Evolutionary conservation across 1,284 basidiomycete species (phyloP).

Genomic region (Tetrapyrgos nigripes): DNA sequence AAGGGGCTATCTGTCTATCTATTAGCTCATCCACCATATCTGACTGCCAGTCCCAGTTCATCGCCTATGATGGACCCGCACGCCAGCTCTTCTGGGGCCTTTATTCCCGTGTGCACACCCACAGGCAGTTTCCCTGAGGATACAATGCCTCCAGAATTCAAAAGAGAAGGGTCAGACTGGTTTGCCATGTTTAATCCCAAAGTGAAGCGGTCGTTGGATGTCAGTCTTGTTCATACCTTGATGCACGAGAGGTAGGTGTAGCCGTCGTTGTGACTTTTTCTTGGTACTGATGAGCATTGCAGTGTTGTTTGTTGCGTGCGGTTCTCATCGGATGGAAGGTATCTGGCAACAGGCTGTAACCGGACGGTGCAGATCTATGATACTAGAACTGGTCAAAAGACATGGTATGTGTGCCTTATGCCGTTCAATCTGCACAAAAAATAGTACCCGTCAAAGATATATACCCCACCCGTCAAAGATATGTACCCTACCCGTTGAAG

Average conservation of each 20-base stretch:
- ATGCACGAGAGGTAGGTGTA: constrained; percentile 78
- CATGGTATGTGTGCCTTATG: constrained; percentile 57
- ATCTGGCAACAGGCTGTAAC: constrained; percentile 91
- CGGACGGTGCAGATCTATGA: constrained; percentile 91
- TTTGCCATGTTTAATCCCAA: constrained; percentile 87
- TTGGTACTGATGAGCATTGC: neutral
- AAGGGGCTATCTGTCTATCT: constrained; percentile 42
- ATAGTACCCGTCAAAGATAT: no score
- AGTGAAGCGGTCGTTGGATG: constrained; percentile 77
- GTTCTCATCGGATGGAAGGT: constrained; percentile 90
- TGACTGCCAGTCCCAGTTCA: constrained; percentile 34
- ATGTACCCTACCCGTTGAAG: no score
- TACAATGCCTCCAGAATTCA: constrained; percentile 55
- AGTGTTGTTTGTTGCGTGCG: constrained; percentile 93
- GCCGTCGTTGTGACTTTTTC: constrained; percentile 8
- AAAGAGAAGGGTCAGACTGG: constrained; percentile 89
- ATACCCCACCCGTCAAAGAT: no score
- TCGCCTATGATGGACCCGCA: constrained; percentile 15
- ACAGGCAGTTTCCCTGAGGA: constrained; percentile 49
- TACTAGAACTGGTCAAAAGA: constrained; percentile 83
- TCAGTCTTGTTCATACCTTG: constrained; percentile 82
- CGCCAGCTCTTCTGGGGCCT: constrained; percentile 6
- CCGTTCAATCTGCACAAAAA: no score
- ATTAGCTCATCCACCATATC: constrained; percentile 39
- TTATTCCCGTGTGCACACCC: constrained; percentile 19